These are phyloP conservation scores for Ricinus communis DNA, from an alignment of 345 rosid species.

Conservation along the genomic window DNA sequence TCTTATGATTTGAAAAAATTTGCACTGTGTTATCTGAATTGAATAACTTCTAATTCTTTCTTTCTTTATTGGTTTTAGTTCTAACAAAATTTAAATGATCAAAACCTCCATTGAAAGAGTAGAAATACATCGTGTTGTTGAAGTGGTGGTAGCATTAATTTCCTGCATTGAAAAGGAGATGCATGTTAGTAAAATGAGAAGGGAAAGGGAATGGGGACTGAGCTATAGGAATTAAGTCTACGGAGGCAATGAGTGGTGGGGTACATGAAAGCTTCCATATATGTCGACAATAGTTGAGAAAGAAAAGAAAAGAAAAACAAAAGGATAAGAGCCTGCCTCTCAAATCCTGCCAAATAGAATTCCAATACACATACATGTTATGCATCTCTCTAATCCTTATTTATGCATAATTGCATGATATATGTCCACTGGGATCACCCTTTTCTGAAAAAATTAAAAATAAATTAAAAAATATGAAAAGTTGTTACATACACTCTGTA, in stretches of 20 bases:
- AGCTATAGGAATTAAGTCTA: slow-evolving; percentile 5
- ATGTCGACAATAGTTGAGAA: slow-evolving; percentile 18
- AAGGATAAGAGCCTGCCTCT: slow-evolving; percentile 19
- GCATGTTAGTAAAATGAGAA: neutral
- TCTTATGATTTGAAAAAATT: no score
- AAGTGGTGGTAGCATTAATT: neutral
- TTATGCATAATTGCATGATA: neutral
- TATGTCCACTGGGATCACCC: slow-evolving; percentile 29
- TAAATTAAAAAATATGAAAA: no score
- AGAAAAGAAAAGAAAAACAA: slow-evolving; percentile 3
- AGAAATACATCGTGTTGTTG: neutral
- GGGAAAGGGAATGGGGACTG: neutral
- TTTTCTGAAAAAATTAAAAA: slow-evolving; percentile 20
- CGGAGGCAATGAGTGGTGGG: slow-evolving; percentile 39
- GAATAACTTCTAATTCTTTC: no score
- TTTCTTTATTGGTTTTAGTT: no score
- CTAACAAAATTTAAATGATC: no score
- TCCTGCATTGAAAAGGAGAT: neutral
- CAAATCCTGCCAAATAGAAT: slow-evolving; percentile 30
- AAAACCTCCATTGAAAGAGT: neutral
- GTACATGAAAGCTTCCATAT: slow-evolving; percentile 33
- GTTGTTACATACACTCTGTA: no score
- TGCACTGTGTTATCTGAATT: no score
- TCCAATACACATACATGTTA: slow-evolving; percentile 6
- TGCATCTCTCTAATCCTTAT: neutral